Evolutionary conservation across 169 alveolate genomes (phyloP).

Genomic region (Babesia ovata): DNA sequence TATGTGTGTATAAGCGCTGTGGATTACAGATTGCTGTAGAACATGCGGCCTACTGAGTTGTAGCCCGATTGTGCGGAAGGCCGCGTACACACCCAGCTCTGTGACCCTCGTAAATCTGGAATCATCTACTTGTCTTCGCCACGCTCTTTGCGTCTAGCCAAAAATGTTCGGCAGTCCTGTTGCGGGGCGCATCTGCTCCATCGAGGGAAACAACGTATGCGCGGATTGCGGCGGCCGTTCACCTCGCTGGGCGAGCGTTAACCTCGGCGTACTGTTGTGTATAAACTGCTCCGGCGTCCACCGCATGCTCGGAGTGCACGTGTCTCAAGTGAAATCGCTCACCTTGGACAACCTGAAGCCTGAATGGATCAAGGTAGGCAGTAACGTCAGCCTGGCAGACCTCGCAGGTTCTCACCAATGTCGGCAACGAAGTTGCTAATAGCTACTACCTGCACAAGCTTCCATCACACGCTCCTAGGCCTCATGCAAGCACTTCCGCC

Average conservation of each 20-base stretch:
- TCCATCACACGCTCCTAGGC: slow-evolving; percentile 63
- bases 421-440: slow-evolving; percentile 77
- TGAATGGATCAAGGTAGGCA: slow-evolving; percentile 75
- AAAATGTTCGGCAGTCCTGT: slow-evolving; percentile 61
- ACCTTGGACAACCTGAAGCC: slow-evolving; percentile 91
- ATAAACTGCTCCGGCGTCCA: slow-evolving; percentile 96
- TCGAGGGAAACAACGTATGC: slow-evolving; percentile 89
- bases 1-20: too few relatives aligned
- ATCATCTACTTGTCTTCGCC: not conserved
- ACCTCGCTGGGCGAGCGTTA: slow-evolving; percentile 96
- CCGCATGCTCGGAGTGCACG: slow-evolving; percentile 93
- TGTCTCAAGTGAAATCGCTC: slow-evolving; percentile 91
- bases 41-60: too few relatives aligned
- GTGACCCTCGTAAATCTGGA: not conserved
- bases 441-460: slow-evolving; percentile 72
- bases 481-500: slow-evolving; percentile 33
- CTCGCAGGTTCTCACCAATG: slow-evolving; percentile 24
- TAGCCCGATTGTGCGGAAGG: not conserved
- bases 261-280: slow-evolving; percentile 92
- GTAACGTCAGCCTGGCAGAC: not conserved
- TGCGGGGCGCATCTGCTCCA: slow-evolving; percentile 69
- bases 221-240: slow-evolving; percentile 94
- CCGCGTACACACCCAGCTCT: not conserved
- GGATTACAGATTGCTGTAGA: too few relatives aligned
- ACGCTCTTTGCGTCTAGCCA: too few relatives aligned